Base-by-base conservation (phyloP, 768 basidiomycete genomes). In the Scleroderma citrinum region DNA sequence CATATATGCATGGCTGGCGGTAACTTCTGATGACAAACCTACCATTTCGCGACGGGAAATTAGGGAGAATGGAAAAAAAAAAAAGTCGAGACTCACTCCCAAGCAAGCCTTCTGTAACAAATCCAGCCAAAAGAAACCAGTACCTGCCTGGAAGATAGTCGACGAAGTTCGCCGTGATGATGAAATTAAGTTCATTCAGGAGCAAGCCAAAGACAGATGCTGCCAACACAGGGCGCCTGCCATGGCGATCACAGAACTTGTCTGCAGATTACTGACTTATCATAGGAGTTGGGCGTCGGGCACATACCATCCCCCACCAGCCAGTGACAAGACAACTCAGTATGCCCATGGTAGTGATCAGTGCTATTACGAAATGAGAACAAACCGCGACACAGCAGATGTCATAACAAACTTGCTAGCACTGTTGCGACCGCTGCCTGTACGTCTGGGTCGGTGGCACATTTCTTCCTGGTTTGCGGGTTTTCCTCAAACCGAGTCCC, bases 231-330 rank as follows among this genome's bases (percentile, higher is more conserved):
- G 64, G 69, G 0, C 76, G 81, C 35, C 92, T 80, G 14, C 92
- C 92, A 61, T 77, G 67, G 16, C 86, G 76, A 66, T 96, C 92
- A 5, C 88, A 89, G 38, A 85, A 74, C 82, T 90, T 24, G 8
- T 29, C 3, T 57, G 30, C 47, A 46, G 16, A 5, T 17, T 38
- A 34, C 12, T 30, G 8, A 29, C 26, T 8, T 29, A 29, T 29
- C 8, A 29, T 29, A 29, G 3, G 24, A 38, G 17, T 14, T 16
- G 7, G 21, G 20, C 8, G 35, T 46, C 40, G n/a, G 26, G 45
- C 48, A 72, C 83, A 64, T 65, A 87, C 85, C 47, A 83, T 76
- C 47, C 86, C 85, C 92, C 92, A 95, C 79, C 83, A 93, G 3
- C 80, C 88, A 16, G 85, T 83, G 4, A 90, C 92, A 30, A 93